phyloP scores from a whole-genome alignment of 2,329 filamentous ascomycete species.

The Cercospora brassicicola region DNA sequence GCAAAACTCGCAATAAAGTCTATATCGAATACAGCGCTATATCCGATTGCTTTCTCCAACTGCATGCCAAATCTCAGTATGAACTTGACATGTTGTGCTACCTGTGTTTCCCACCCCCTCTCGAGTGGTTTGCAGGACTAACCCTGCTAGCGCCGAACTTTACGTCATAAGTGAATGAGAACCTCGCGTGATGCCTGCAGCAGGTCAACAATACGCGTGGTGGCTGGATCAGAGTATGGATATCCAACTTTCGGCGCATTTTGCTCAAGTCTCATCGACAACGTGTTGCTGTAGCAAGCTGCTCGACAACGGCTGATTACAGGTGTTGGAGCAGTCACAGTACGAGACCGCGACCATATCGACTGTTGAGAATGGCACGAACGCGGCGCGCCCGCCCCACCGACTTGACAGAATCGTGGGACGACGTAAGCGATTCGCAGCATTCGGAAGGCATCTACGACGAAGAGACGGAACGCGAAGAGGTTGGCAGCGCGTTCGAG shows the following conservation, averaged over 20 bases:
- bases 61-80: not conserved
- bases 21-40: not conserved
- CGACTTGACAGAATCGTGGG: constrained; percentile 40
- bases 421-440: constrained; percentile 34
- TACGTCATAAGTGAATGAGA: constrained; percentile 9
- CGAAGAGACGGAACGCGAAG: constrained; percentile 34
- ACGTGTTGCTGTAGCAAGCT: not conserved
- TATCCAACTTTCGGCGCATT: not conserved
- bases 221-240: constrained; percentile 7
- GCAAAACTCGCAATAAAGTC: not conserved
- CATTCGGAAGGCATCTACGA: constrained; percentile 29
- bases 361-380: constrained; percentile 23
- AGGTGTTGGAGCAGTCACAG: not conserved
- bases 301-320: not conserved
- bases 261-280: not conserved
- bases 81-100: not conserved
- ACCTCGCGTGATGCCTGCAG: constrained; percentile 9
- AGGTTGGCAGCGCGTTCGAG: constrained; percentile 31
- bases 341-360: not conserved
- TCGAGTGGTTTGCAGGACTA: not conserved
- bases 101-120: not conserved
- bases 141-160: constrained; percentile 4
- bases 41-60: not conserved
- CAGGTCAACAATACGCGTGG: constrained; percentile 10
- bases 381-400: constrained; percentile 25